phyloP scores from a whole-genome alignment of 495 filamentous ascomycete genomes.

The Daldinia caldariorum region DNA sequence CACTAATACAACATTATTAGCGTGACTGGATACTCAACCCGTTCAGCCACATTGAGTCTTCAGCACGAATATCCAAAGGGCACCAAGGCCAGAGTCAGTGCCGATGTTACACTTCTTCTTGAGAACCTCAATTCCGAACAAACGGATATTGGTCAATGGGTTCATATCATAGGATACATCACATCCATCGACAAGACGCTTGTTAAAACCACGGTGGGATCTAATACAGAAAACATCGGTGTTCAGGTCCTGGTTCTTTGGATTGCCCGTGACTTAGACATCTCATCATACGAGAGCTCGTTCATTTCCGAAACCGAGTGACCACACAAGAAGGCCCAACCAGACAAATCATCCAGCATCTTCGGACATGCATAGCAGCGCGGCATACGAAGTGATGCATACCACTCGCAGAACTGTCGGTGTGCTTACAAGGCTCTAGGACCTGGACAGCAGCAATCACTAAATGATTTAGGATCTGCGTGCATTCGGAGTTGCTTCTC shows the following conservation, averaged over 20 bases:
- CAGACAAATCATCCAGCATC: background rate
- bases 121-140: slow-evolving; percentile 70
- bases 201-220: slow-evolving; percentile 8
- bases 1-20: slow-evolving; percentile 57
- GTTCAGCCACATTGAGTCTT: slow-evolving; percentile 68
- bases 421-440: background rate
- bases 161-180: slow-evolving; percentile 90
- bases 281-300: slow-evolving; percentile 32
- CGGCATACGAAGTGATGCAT: slow-evolving; percentile 13
- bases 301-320: slow-evolving; percentile 23
- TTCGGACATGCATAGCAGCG: background rate
- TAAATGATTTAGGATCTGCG: slow-evolving; percentile 4
- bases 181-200: slow-evolving; percentile 41
- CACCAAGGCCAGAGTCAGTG: slow-evolving; percentile 58
- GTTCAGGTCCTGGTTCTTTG: slow-evolving; percentile 40
- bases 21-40: slow-evolving; percentile 72
- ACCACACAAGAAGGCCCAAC: slow-evolving; percentile 3
- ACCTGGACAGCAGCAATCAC: background rate
- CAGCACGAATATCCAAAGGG: slow-evolving; percentile 71
- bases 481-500: slow-evolving; percentile 8
- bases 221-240: slow-evolving; percentile 13
- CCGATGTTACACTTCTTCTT: slow-evolving; percentile 77
- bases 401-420: slow-evolving; percentile 4
- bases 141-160: slow-evolving; percentile 81
- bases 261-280: slow-evolving; percentile 33